A percentile compares a stretch with the other conserved stretches of the same genome.
Conservation (phyloP, 2,329 filamentous ascomycete species). For the Fusarium solani-melongenae region DNA sequence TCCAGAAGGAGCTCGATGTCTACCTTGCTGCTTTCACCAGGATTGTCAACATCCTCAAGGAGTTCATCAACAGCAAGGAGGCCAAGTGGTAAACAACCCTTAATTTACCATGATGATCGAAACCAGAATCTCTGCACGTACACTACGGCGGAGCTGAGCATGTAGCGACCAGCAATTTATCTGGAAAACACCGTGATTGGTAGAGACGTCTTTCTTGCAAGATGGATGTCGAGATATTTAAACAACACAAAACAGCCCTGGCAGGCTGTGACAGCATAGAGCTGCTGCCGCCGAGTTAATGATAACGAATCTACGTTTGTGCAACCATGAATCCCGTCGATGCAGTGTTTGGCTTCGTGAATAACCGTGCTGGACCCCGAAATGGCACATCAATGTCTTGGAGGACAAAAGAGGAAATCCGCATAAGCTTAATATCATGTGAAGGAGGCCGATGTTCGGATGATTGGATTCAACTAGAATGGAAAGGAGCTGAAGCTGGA, state of each 20-base stretch:
- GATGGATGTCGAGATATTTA: slow-evolving; percentile 5
- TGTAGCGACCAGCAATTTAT: slow-evolving; percentile 17
- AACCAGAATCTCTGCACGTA: neutral
- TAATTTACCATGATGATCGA: neutral
- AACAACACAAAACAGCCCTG: slow-evolving; percentile 12
- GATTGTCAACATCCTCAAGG: slow-evolving; percentile 79
- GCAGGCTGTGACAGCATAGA: slow-evolving; percentile 4
- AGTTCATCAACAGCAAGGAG: slow-evolving; percentile 65
- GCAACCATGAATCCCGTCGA: neutral
- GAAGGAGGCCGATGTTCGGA: neutral
- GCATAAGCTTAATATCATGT: neutral
- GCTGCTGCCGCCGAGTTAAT: slow-evolving; percentile 10
- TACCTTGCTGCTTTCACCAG: slow-evolving; percentile 85
- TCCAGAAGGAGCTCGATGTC: slow-evolving; percentile 70
- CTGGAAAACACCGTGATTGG: slow-evolving; percentile 19
- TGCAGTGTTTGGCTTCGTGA: neutral
- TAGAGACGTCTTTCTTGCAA: slow-evolving; percentile 5
- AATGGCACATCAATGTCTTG: neutral
- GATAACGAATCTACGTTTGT: slow-evolving; percentile 29
- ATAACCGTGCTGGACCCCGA: neutral
- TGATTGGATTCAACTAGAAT: neutral
- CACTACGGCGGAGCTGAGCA: slow-evolving; percentile 1
- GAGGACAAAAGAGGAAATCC: neutral
- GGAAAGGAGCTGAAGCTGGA: neutral
- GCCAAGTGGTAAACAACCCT: slow-evolving; percentile 64